Evolutionary conservation across 768 basidiomycete genomes (phyloP), one percentile per base, ranked within the genome.

Genomic region (Russula vinacea): DNA sequence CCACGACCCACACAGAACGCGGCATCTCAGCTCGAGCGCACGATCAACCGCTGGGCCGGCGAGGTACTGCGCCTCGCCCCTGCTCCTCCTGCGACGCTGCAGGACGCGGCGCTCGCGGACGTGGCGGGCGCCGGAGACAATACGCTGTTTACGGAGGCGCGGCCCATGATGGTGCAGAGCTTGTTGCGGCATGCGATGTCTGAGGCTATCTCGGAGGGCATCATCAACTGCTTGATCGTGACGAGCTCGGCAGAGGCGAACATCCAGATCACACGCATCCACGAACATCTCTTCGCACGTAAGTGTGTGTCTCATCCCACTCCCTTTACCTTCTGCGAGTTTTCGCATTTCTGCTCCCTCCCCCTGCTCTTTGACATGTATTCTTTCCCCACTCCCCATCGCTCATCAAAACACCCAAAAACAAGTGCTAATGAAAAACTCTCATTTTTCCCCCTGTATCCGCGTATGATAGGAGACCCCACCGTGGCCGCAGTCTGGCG

Each of bases 401-500:
- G 4, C 10, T 49, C 14, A 49, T 13, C 29, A 29, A 47, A 11
- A 7, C 14, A 7, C 14, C 49, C 5, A 19, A 52, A 3, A 17
- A 52, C 32, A 19, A 33, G 8, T 17, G 29, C 51, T 33, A 3
- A 29, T 29, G 29, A 29, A 29, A 29, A 29, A 29, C 29, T 29
- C 5, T 29, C 29, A 29, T 29, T 29, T 29, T 5, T 29, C 5
- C 29, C 29, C 29, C 29, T n/a, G n/a, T n/a, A n/a, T n/a, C n/a
- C n/a, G n/a, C n/a, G n/a, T 29, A 29, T 29, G 29, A 29, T 69
- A 93, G 90, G 90, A 56, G 90, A 94, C 70, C 87, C 92, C 14
- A 86, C 90, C 5, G 90, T 94, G n/a, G 92, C 92, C 0, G 83
- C 84, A 45, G 92, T 94, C 22, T 94, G 92, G 92, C 84, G 92